Percentiles rank a stretch among this genome's conserved stretches.
Evolutionary conservation across 1,284 basidiomycete species (phyloP).

Genomic region (Cystobasidium slooffiae): DNA sequence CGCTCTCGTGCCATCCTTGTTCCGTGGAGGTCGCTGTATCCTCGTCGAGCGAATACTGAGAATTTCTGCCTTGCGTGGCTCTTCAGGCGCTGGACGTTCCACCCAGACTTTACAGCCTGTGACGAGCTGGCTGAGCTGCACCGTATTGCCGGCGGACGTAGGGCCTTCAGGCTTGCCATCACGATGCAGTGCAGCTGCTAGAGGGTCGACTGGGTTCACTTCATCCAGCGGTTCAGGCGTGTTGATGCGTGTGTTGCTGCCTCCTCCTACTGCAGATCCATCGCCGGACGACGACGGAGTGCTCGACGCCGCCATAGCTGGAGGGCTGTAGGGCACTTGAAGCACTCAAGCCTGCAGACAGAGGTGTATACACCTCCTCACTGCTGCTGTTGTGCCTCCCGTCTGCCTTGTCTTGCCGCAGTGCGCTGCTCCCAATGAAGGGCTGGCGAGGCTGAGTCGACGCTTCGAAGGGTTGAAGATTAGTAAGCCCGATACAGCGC

Average conservation of each 20-base stretch:
- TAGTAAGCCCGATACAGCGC: slow-evolving; percentile 7
- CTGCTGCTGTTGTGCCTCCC: slow-evolving; percentile 15
- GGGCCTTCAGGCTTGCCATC: slow-evolving; percentile 20
- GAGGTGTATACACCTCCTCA: slow-evolving; percentile 5
- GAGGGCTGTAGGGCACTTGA: neutral
- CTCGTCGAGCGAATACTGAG: slow-evolving; percentile 85
- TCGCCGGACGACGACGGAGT: slow-evolving; percentile 11
- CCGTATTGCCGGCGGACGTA: slow-evolving; percentile 21
- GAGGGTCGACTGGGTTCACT: slow-evolving; percentile 35
- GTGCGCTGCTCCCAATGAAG: neutral
- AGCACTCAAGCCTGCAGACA: slow-evolving; percentile 8
- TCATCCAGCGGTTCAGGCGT: slow-evolving; percentile 3
- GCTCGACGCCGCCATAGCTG: slow-evolving; percentile 3
- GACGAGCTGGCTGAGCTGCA: slow-evolving; percentile 59
- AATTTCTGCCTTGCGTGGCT: slow-evolving; percentile 90
- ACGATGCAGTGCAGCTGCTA: slow-evolving; percentile 18
- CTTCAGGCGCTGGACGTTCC: slow-evolving; percentile 75
- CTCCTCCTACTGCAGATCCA: neutral
- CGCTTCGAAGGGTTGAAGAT: neutral
- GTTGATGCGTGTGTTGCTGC: slow-evolving; percentile 4
- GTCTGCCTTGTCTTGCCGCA: slow-evolving; percentile 2
- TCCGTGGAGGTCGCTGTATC: slow-evolving; percentile 60
- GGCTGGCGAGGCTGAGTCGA: neutral
- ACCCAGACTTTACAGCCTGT: slow-evolving; percentile 94
- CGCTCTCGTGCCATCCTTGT: slow-evolving; percentile 57